phyloP scores from a whole-genome alignment of 2,329 filamentous ascomycete species.

The Moelleriella libera region DNA sequence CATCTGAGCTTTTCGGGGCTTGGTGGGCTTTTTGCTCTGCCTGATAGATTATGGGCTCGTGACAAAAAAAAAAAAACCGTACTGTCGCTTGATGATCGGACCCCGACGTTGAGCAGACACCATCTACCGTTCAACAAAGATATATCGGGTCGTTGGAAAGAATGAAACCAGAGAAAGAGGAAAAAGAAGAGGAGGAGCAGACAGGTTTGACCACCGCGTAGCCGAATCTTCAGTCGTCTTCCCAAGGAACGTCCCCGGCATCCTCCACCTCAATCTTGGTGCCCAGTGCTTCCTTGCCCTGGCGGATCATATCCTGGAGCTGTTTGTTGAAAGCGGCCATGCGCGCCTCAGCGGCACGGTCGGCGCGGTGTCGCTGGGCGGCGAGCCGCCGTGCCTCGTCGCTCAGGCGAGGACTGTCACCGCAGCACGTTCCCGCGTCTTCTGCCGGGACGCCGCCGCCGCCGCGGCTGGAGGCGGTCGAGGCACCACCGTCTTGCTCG shows the following conservation, averaged over 20 bases:
- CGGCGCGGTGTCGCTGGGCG: slow-evolving; percentile 55
- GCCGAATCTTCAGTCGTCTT: slow-evolving; percentile 11
- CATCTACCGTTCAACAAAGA: no score
- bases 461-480: slow-evolving; percentile 21
- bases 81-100: no score
- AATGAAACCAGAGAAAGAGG: neutral
- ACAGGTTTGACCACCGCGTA: neutral
- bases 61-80: no score
- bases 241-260: slow-evolving; percentile 26
- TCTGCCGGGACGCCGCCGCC: neutral
- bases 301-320: slow-evolving; percentile 73
- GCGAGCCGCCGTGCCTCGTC: slow-evolving; percentile 62
- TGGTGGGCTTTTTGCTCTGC: no score
- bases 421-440: slow-evolving; percentile 6
- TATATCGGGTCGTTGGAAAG: neutral
- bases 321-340: slow-evolving; percentile 69
- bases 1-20: no score
- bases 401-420: slow-evolving; percentile 34
- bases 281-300: slow-evolving; percentile 76
- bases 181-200: neutral
- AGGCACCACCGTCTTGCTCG: slow-evolving; percentile 27
- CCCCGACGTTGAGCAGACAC: no score
- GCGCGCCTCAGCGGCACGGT: slow-evolving; percentile 64
- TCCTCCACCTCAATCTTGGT: slow-evolving; percentile 51
- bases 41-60: no score